Evolutionary conservation across 108 stramenopile species (phyloP).

Genomic region (Cyclostephanos tholiformis): DNA sequence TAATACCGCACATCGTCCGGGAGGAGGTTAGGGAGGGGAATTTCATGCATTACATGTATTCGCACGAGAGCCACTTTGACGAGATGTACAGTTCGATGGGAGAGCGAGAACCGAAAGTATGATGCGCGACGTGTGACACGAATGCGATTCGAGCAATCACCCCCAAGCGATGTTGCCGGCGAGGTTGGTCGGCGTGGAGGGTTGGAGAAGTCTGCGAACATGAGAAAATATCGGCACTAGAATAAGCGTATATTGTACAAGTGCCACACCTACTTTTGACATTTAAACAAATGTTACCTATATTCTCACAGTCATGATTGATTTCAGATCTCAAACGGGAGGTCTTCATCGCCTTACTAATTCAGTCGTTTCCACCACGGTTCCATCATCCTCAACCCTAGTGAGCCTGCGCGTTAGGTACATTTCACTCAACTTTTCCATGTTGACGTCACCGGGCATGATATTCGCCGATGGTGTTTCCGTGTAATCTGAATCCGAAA

Average conservation of each 20-base stretch:
- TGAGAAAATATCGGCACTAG: no score
- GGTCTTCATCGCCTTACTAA: conserved; percentile 1
- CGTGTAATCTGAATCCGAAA: not conserved
- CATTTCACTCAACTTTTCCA: conserved; percentile 23
- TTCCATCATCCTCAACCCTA: not conserved
- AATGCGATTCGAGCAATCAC: no score
- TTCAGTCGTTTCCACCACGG: conserved; percentile 3
- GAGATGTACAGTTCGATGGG: conserved; percentile 1
- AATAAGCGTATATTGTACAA: no score
- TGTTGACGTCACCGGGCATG: conserved; percentile 30
- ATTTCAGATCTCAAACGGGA: not conserved
- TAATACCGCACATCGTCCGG: conserved; percentile 76
- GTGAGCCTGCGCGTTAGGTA: conserved; percentile 16
- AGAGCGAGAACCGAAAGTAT: not conserved
- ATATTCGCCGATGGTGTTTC: conserved; percentile 8
- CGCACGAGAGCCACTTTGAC: conserved; percentile 48
- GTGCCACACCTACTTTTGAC: no score
- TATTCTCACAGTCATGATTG: no score
- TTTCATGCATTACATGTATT: conserved; percentile 78
- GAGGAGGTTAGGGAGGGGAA: conserved; percentile 82
- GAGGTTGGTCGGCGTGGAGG: no score
- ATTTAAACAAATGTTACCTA: no score
- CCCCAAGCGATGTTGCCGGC: no score
- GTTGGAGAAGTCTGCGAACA: no score
- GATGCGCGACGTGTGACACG: not conserved